These are phyloP conservation scores for Clavariopsis aquatica DNA, from an alignment of 495 filamentous ascomycete genomes.

Conservation along the genomic window DNA sequence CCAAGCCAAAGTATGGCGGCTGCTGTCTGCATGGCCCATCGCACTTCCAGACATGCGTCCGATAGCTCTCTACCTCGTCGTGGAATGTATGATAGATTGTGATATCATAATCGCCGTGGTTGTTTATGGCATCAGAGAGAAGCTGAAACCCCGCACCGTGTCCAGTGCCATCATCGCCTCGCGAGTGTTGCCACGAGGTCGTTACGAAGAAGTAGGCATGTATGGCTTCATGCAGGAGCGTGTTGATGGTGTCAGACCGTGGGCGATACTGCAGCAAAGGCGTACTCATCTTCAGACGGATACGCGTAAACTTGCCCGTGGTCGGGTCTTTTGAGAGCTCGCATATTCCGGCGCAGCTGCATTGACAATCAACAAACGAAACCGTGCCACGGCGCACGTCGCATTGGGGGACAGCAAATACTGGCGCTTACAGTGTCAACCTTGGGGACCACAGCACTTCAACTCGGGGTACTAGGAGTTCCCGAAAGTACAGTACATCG, in stretches of 20 bases:
- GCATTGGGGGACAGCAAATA: neutral
- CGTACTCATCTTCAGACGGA: conserved; percentile 43
- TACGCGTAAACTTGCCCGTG: conserved; percentile 41
- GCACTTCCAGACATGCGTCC: conserved; percentile 46
- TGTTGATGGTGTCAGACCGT: conserved; percentile 42
- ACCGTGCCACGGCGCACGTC: conserved; percentile 14
- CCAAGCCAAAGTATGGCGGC: conserved; percentile 43
- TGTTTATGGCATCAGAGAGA: conserved; percentile 43
- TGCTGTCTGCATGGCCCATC: conserved; percentile 39
- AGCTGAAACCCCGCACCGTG: conserved; percentile 45
- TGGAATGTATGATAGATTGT: conserved; percentile 45
- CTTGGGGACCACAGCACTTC: conserved; percentile 44
- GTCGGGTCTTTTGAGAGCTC: conserved; percentile 41
- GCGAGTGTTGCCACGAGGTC: conserved; percentile 42
- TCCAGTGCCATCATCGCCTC: conserved; percentile 45
- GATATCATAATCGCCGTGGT: conserved; percentile 40
- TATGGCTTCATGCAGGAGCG: conserved; percentile 45
- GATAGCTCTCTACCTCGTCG: conserved; percentile 45
- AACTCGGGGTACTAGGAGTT: conserved; percentile 39
- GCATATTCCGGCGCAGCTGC: conserved; percentile 46
- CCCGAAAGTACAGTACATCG: conserved; percentile 44
- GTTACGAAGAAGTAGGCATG: conserved; percentile 48
- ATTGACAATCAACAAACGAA: neutral
- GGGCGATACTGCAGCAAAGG: conserved; percentile 45
- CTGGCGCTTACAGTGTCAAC: conserved; percentile 38